Conservation (phyloP, 2,329 filamentous ascomycete genomes). For the Aureobasidium sp. region DNA sequence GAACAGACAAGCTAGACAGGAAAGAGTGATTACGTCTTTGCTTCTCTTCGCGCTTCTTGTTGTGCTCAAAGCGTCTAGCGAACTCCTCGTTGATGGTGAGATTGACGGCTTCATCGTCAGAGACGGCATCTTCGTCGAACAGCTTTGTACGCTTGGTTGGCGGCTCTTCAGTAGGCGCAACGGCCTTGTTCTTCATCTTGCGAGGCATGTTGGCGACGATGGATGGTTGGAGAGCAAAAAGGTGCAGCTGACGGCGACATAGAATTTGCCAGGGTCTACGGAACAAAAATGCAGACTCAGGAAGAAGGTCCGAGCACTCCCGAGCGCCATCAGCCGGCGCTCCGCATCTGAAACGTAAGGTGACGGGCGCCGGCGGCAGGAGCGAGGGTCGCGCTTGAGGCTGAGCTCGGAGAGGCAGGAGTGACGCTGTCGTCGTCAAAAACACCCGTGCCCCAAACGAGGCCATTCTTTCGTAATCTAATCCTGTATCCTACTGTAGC, state of each 20-base stretch:
- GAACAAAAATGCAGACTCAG: background rate
- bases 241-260: background rate
- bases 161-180: slow-evolving; percentile 11
- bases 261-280: slow-evolving; percentile 6
- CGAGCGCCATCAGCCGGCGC: background rate
- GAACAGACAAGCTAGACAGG: background rate
- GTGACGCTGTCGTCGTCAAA: background rate
- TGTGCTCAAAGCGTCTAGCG: slow-evolving; percentile 85
- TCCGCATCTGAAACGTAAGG: background rate
- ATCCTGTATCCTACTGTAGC: background rate
- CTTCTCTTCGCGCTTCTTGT: slow-evolving; percentile 90
- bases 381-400: background rate
- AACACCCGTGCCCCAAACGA: background rate
- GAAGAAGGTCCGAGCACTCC: background rate
- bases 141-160: slow-evolving; percentile 29
- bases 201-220: slow-evolving; percentile 8
- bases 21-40: slow-evolving; percentile 50
- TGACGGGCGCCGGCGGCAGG: background rate
- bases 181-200: slow-evolving; percentile 13
- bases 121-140: slow-evolving; percentile 20
- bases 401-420: background rate
- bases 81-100: slow-evolving; percentile 81
- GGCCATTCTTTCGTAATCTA: background rate
- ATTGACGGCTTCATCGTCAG: slow-evolving; percentile 21
- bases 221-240: background rate